phyloP scores from a whole-genome alignment of 1,284 basidiomycete species.

The Ceratobasidium sp. region DNA sequence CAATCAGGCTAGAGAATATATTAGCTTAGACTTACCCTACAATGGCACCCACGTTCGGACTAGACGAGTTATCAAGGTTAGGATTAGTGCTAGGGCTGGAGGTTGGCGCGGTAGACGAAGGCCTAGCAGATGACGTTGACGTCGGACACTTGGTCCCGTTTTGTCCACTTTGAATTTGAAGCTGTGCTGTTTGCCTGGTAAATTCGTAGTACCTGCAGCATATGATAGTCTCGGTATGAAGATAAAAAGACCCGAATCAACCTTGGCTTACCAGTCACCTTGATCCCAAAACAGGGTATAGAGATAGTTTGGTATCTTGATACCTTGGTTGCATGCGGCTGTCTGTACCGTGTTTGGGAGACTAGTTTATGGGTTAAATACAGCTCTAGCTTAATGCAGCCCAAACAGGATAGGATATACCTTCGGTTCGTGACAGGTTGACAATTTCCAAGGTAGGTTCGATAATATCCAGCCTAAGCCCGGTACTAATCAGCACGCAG shows the following conservation, averaged over 20 bases:
- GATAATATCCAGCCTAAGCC: slow-evolving; percentile 1
- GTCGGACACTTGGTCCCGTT: slow-evolving; percentile 7
- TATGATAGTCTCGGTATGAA: background rate
- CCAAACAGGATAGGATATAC: background rate
- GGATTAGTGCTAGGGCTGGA: background rate
- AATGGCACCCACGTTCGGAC: slow-evolving; percentile 10
- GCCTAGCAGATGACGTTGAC: background rate
- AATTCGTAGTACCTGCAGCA: slow-evolving; percentile 23
- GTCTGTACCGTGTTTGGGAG: slow-evolving; percentile 13
- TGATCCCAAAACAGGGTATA: slow-evolving; percentile 12
- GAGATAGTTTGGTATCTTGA: slow-evolving; percentile 16
- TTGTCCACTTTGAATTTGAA: slow-evolving; percentile 25
- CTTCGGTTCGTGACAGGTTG: background rate
- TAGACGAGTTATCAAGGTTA: background rate
- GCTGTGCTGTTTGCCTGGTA: slow-evolving; percentile 23
- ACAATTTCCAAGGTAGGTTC: background rate
- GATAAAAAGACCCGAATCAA: too few species aligned
- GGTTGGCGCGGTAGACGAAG: background rate
- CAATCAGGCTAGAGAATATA: background rate
- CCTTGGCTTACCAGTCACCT: slow-evolving; percentile 10
- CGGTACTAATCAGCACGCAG: background rate
- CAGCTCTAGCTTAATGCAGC: background rate
- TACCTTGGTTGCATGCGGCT: slow-evolving; percentile 13
- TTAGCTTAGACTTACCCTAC: slow-evolving; percentile 11
- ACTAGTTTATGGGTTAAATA: background rate